Percentiles rank a stretch among this genome's conserved stretches.
Conservation (phyloP, 371 early-diverging fungal genomes). For the Syncephalis plumigaleata region DNA sequence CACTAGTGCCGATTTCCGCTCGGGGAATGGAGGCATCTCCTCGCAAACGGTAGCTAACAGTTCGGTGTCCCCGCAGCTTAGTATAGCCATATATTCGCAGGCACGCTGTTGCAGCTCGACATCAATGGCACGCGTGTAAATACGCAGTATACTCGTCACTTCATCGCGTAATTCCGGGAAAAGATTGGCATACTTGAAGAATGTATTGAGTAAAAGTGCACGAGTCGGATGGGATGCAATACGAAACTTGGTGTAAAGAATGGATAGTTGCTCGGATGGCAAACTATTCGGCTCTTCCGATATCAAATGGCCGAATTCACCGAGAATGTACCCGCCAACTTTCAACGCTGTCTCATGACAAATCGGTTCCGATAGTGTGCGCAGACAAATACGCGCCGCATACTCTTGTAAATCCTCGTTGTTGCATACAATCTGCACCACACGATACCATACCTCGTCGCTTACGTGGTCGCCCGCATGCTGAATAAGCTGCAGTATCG, state of each 20-base stretch:
- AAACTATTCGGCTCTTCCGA: constrained; percentile 64
- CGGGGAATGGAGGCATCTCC: constrained; percentile 94
- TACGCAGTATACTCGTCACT: constrained; percentile 64
- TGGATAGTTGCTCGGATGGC: constrained; percentile 84
- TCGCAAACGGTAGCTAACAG: constrained; percentile 83
- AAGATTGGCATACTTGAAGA: constrained; percentile 84
- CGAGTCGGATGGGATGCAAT: constrained; percentile 62
- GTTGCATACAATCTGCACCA: constrained; percentile 86
- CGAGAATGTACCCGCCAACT: constrained; percentile 88
- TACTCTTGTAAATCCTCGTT: constrained; percentile 89
- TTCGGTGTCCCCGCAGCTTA: constrained; percentile 66
- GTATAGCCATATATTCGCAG: constrained; percentile 82
- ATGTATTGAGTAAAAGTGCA: constrained; percentile 75
- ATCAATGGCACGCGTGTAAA: constrained; percentile 74
- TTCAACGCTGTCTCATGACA: constrained; percentile 90
- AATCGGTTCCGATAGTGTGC: constrained; percentile 57
- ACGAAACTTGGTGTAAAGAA: constrained; percentile 77
- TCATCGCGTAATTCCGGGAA: constrained; percentile 93
- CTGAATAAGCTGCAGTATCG: constrained; percentile 85
- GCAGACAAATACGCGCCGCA: constrained; percentile 70
- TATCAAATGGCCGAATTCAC: constrained; percentile 91
- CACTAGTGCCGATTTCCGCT: constrained; percentile 79
- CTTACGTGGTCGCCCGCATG: constrained; percentile 89
- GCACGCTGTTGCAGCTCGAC: constrained; percentile 93
- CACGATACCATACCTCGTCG: constrained; percentile 93